Base-by-base conservation (phyloP, 2,329 filamentous ascomycete genomes). In the Fusarium sp. region DNA sequence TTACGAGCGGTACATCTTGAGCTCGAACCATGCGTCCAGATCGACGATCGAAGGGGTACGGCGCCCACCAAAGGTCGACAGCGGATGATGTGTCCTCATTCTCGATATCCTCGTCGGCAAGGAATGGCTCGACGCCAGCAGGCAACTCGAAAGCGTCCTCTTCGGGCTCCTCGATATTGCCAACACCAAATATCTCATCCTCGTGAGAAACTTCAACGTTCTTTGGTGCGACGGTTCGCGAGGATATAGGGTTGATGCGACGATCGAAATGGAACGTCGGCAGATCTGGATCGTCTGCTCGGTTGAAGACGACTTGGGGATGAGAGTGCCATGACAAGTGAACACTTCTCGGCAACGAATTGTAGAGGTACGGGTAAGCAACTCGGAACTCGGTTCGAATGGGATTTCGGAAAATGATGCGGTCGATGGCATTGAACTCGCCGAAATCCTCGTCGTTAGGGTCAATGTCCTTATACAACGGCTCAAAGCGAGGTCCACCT, bases 371-470 rank as follows among this genome's bases (percentile, higher is more conserved):
- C 1, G 96, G 96, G 78, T 93, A 98, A 1, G 94, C 94, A 42
- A 99, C 96, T 45, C 95, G 90, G 76, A 97, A 97, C 80, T 99
- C 96, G 10, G 95, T 99, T 72, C 95, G 90, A 70, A 98, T 97
- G 1, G 95, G 94, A 46, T 92, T 91, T 70, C 96, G 92, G 86
- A 99, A 99, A 72, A 99, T 99, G 80, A 99, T 99, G 72, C 97
- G 93, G 76, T 99, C 96, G 74, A 99, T 99, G 34, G 96, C 96
- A 77, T 99, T 99, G 85, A 99, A 99, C 80, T 99, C 96, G 80
- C 96, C 96, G 80, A 99, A 99, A 77, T 99, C 96, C 79, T 99
- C 96, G 72, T 98, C 95, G 74, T 99, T 99, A 3, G 96, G 96
- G 78, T 99, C 94, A 65, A 99, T 94, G 74, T 99, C 96, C 81